These are phyloP conservation scores for Zygoascus tannicola DNA, from an alignment of 805 yeast genomes.

Conservation along the genomic window DNA sequence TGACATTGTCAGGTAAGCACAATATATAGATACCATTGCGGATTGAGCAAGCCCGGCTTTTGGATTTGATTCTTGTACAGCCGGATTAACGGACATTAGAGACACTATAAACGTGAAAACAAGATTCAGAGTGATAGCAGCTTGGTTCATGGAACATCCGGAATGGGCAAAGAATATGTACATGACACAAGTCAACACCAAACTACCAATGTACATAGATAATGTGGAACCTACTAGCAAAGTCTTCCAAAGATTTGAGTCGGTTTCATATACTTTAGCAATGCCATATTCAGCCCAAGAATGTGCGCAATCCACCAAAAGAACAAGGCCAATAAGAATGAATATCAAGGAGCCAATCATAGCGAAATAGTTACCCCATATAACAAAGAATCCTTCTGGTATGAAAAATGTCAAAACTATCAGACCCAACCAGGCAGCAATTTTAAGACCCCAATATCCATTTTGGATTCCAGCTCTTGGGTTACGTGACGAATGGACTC, in stretches of 20 bases:
- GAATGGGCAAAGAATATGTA: conserved; percentile 69
- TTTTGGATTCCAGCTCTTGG: conserved; percentile 80
- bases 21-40: conserved; percentile 89
- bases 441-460: conserved; percentile 81
- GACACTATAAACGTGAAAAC: conserved; percentile 57
- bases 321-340: conserved; percentile 78
- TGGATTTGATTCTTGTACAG: conserved; percentile 85
- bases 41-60: conserved; percentile 95
- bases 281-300: conserved; percentile 97
- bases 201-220: conserved; percentile 66
- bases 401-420: conserved; percentile 59
- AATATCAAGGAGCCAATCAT: conserved; percentile 76
- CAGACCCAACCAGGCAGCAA: conserved; percentile 48
- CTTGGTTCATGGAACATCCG: conserved; percentile 82
- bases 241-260: conserved; percentile 60
- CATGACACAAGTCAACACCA: conserved; percentile 70
- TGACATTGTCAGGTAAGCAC: conserved; percentile 81
- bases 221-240: conserved; percentile 80
- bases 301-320: conserved; percentile 94
- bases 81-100: conserved; percentile 64
- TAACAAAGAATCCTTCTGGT: conserved; percentile 78
- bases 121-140: conserved; percentile 73
- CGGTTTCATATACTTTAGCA: conserved; percentile 78
- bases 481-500: conserved; percentile 68
- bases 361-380: conserved; percentile 88